These are phyloP conservation scores for Myxozyma udenii DNA, from an alignment of 805 yeast genomes.

Conservation along the genomic window DNA sequence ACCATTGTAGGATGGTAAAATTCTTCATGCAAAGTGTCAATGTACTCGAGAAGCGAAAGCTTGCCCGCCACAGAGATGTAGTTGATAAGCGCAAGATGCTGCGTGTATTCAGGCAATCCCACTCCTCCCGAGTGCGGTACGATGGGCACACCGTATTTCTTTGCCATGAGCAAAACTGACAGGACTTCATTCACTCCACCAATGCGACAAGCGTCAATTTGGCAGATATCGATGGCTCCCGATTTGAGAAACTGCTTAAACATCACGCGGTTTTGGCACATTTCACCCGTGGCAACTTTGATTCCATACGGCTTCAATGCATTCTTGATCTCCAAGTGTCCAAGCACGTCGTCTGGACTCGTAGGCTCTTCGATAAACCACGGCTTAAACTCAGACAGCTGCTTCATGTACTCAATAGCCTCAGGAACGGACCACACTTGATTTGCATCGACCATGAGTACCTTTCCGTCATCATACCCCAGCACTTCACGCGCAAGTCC, in stretches of 20 bases:
- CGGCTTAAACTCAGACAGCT: constrained; percentile 37
- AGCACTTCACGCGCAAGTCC: constrained; percentile 42
- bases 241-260: constrained; percentile 38
- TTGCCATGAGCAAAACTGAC: constrained; percentile 39
- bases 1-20: constrained; percentile 36
- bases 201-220: constrained; percentile 40
- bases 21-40: constrained; percentile 38
- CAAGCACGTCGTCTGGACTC: constrained; percentile 40
- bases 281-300: constrained; percentile 41
- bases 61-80: constrained; percentile 37
- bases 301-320: constrained; percentile 38
- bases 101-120: constrained; percentile 41
- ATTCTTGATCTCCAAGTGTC: constrained; percentile 36
- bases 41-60: constrained; percentile 37
- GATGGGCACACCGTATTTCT: constrained; percentile 38
- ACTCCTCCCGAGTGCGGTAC: constrained; percentile 43
- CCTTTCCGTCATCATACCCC: constrained; percentile 40
- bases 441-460: constrained; percentile 40
- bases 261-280: constrained; percentile 40
- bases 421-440: constrained; percentile 42
- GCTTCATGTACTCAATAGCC: constrained; percentile 38
- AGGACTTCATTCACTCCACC: constrained; percentile 41
- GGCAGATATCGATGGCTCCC: constrained; percentile 38
- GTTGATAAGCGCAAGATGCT: constrained; percentile 39
- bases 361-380: constrained; percentile 42